Conservation (phyloP, 768 basidiomycete genomes). For the Trametes punicea region DNA sequence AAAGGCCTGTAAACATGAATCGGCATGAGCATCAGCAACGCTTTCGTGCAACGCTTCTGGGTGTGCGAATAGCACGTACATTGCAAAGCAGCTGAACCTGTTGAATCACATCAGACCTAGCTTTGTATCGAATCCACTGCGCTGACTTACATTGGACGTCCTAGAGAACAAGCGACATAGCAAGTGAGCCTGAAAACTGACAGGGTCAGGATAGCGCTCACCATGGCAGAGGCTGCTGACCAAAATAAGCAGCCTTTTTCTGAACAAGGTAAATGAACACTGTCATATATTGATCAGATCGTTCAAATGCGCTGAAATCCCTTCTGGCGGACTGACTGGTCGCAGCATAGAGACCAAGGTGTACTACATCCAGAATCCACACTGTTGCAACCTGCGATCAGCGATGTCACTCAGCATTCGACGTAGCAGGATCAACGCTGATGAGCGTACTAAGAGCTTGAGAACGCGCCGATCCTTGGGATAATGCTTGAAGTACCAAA, state of each 20-base stretch:
- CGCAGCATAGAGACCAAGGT: conserved; percentile 8
- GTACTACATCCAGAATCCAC: neutral
- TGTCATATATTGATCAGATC: neutral
- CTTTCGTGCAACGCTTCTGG: too few species aligned
- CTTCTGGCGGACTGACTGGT: neutral
- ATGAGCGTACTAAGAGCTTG: neutral
- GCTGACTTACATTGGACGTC: conserved; percentile 1
- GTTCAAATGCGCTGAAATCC: too few species aligned
- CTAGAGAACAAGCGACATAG: neutral
- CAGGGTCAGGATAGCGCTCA: neutral
- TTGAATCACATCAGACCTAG: too few species aligned
- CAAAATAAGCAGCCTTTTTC: neutral
- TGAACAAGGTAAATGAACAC: conserved; percentile 6
- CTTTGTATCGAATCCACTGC: too few species aligned
- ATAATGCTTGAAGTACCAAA: conserved; percentile 7
- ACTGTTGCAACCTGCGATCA: neutral
- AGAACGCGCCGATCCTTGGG: conserved; percentile 1
- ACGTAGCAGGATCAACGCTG: neutral
- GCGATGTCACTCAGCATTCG: neutral
- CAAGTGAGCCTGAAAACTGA: too few species aligned
- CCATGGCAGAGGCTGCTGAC: conserved; percentile 3
- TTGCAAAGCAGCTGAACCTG: conserved; percentile 4
- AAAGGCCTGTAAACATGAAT: neutral
- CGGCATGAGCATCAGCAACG: neutral
- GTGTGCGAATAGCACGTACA: too few species aligned